Conservation (phyloP, 2,329 filamentous ascomycete species). For the Neonectria faginata region DNA sequence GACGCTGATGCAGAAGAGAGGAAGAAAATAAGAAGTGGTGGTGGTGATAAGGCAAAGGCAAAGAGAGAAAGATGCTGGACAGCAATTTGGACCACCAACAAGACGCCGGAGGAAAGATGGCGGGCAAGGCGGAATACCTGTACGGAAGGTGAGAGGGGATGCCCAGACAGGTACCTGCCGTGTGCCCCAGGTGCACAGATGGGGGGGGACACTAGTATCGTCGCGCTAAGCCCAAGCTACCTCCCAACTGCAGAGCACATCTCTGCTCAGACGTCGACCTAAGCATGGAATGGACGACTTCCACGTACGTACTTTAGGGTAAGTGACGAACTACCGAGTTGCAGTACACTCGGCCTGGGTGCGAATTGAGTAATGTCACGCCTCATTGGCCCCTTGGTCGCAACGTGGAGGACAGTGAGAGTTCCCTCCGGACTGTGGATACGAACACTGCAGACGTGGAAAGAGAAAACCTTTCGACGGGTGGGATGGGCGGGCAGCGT, state of each 20-base stretch:
- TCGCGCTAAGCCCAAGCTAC: slow-evolving; percentile 4
- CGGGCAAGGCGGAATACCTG: slow-evolving; percentile 5
- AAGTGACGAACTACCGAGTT: neutral
- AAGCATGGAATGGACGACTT: neutral
- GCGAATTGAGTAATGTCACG: neutral
- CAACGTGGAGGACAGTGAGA: slow-evolving; percentile 4
- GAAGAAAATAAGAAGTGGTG: neutral
- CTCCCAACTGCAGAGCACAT: slow-evolving; percentile 12
- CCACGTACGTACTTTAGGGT: slow-evolving; percentile 1
- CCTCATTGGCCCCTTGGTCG: slow-evolving; percentile 3
- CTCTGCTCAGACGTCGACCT: neutral
- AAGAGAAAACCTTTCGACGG: neutral
- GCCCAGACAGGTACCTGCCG: slow-evolving; percentile 1
- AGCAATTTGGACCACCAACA: slow-evolving; percentile 1
- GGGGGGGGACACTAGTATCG: neutral
- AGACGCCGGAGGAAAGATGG: neutral
- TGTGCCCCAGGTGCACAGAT: neutral
- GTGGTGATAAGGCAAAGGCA: neutral
- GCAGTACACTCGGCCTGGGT: neutral
- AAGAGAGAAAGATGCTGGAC: neutral
- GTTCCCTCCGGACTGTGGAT: neutral
- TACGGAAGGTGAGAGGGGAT: neutral
- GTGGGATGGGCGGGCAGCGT: slow-evolving; percentile 23
- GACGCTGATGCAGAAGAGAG: neutral
- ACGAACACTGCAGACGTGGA: slow-evolving; percentile 2